Conservation (phyloP, 306 rosid genomes). For the Prunus padus region DNA sequence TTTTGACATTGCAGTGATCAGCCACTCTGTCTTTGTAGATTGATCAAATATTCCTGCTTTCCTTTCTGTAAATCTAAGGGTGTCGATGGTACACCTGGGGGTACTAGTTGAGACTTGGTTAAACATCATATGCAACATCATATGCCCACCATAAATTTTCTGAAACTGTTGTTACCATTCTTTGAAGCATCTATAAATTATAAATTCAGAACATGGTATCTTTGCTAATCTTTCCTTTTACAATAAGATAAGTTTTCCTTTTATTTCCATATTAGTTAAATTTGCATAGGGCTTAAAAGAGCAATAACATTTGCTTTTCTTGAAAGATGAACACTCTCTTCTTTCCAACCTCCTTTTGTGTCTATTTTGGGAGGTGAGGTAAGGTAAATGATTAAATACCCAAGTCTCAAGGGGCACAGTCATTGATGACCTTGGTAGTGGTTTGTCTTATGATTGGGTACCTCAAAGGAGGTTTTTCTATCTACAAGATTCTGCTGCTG, state of each 20-base stretch:
- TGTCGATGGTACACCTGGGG: neutral
- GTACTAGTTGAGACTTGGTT: neutral
- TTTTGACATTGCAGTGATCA: neutral
- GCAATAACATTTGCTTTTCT: neutral
- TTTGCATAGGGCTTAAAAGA: neutral
- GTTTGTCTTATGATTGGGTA: neutral
- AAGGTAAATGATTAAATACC: neutral
- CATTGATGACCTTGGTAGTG: neutral
- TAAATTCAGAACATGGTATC: neutral
- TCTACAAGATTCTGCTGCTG: neutral
- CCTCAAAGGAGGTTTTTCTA: neutral
- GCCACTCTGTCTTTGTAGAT: neutral
- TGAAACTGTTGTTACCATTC: neutral
- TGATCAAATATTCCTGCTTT: neutral
- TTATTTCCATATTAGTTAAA: neutral
- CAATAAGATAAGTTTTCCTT: neutral
- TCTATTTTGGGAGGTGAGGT: neutral
- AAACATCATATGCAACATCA: neutral
- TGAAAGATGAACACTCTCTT: neutral
- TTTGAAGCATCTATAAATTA: too few species aligned
- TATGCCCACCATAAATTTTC: neutral
- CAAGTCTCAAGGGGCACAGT: neutral
- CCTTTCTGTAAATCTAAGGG: neutral
- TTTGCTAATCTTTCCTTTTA: neutral
- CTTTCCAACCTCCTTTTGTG: neutral